A percentile compares a stretch with the other conserved stretches of the same genome.
phyloP scores from a whole-genome alignment of 2,329 filamentous ascomycete species.

The Corynespora cassiicola region DNA sequence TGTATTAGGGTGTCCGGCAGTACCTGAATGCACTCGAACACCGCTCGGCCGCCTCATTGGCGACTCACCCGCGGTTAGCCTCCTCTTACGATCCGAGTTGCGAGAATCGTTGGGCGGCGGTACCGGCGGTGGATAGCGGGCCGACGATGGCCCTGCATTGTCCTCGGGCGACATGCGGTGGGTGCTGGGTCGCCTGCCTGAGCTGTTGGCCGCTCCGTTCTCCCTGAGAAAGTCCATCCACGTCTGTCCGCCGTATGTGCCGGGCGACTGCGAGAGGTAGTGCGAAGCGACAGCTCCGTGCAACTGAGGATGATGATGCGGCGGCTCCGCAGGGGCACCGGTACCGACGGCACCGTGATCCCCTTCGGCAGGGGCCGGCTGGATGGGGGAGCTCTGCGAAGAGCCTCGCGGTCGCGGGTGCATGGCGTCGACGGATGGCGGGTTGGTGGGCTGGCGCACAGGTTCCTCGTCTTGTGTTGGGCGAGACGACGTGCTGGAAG shows the following conservation, averaged over 20 bases:
- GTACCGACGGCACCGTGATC: too few relatives aligned
- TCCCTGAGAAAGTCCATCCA: conserved; percentile 44
- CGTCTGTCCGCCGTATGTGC: conserved; percentile 34
- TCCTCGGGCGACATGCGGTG: conserved; percentile 3
- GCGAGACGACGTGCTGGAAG: background rate
- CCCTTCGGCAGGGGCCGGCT: too few relatives aligned
- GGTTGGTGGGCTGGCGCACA: too few relatives aligned
- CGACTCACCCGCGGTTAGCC: conserved; percentile 40
- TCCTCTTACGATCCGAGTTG: conserved; percentile 42
- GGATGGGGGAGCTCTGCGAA: conserved; percentile 22
- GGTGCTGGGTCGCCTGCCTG: conserved; percentile 8
- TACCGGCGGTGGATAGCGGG: too few relatives aligned
- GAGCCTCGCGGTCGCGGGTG: conserved; percentile 8
- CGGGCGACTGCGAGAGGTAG: conserved; percentile 27
- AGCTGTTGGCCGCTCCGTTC: conserved; percentile 18
- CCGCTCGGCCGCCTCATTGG: conserved; percentile 38
- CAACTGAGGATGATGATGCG: conserved; percentile 10
- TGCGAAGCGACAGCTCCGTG: conserved; percentile 36
- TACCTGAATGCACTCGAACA: conserved; percentile 26
- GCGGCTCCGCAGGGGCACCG: conserved; percentile 4
- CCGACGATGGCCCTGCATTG: too few relatives aligned
- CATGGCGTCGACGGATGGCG: conserved; percentile 2
- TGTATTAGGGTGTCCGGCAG: conserved; percentile 17
- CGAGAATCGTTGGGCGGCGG: conserved; percentile 24
- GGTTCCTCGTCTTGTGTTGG: background rate